Conservation (phyloP, 2,329 filamentous ascomycete genomes). For the Paraphoma sp. region DNA sequence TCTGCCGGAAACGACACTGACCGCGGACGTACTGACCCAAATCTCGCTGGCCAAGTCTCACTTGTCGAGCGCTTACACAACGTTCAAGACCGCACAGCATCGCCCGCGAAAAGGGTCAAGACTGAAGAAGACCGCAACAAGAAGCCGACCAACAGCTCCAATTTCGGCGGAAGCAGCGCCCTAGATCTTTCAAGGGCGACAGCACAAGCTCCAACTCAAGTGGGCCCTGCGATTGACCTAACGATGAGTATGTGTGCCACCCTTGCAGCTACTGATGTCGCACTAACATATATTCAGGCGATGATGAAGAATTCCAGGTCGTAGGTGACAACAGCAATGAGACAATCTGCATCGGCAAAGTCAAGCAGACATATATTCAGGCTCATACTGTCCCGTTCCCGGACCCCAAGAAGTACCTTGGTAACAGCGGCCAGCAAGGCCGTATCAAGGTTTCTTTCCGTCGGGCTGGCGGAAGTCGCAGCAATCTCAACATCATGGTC, state of each 20-base stretch:
- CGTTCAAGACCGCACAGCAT: conserved; percentile 69
- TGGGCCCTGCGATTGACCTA: conserved; percentile 35
- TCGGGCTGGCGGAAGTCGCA: conserved; percentile 61
- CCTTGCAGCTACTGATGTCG: conserved; percentile 8
- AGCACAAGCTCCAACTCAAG: conserved; percentile 3
- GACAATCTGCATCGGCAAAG: conserved; percentile 81
- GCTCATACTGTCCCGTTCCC: conserved; percentile 72
- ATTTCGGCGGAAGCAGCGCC: conserved; percentile 31
- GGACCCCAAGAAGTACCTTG: conserved; percentile 66
- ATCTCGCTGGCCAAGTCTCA: conserved; percentile 56
- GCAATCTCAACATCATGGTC: conserved; percentile 74
- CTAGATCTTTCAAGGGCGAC: conserved; percentile 54
- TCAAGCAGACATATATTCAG: conserved; percentile 71
- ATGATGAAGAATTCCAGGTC: conserved; percentile 67
- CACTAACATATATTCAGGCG: conserved; percentile 46
- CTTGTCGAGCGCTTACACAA: conserved; percentile 81
- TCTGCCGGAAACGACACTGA: conserved; percentile 26
- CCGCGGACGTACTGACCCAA: conserved; percentile 29
- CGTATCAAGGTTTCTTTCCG: conserved; percentile 75
- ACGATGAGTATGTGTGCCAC: conserved; percentile 39
- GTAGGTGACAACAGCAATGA: conserved; percentile 68
- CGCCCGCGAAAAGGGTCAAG: conserved; percentile 53
- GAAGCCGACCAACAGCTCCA: conserved; percentile 22
- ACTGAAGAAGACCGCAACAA: conserved; percentile 29
- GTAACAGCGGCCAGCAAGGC: conserved; percentile 67